Conservation (phyloP, 805 yeast species). For the Saccharomycopsis selenospora region DNA sequence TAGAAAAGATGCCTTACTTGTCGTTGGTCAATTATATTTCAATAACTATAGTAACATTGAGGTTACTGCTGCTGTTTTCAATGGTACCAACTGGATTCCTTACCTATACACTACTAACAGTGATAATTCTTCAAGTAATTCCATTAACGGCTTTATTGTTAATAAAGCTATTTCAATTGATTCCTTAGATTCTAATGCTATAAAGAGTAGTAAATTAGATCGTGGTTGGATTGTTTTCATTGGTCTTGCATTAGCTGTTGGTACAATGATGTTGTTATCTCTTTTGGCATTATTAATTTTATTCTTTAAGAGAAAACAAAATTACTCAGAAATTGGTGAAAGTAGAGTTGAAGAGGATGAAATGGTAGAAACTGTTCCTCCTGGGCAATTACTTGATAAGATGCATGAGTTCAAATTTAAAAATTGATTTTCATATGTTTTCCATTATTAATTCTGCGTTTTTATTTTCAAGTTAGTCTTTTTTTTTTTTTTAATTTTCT, state of each 20-base stretch:
- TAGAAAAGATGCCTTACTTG: conserved; percentile 40
- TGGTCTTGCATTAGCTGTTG: conserved; percentile 61
- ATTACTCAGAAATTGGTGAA: conserved; percentile 37
- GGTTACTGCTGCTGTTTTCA: conserved; percentile 45
- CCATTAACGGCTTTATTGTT: conserved; percentile 29
- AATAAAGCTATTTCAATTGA: conserved; percentile 32
- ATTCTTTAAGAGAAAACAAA: conserved; percentile 32
- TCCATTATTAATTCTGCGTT: too few relatives aligned
- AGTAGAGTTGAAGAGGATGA: conserved; percentile 55
- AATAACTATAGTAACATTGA: conserved; percentile 47
- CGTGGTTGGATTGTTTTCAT: conserved; percentile 64
- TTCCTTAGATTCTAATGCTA: conserved; percentile 18
- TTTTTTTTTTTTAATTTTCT: too few relatives aligned
- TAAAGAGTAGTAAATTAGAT: conserved; percentile 25
- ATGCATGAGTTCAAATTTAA: conserved; percentile 20
- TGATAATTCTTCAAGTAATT: conserved; percentile 23
- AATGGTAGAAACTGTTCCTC: conserved; percentile 58
- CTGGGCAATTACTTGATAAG: conserved; percentile 40
- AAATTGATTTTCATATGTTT: too few relatives aligned
- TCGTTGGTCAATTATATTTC: conserved; percentile 51
- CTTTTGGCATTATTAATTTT: conserved; percentile 32
- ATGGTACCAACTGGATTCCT: conserved; percentile 66
- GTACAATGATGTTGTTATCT: conserved; percentile 37
- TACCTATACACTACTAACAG: conserved; percentile 39
- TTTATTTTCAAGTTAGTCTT: too few relatives aligned